phyloP scores from a whole-genome alignment of 1,284 basidiomycete species.

The Rhodotorula sp. region DNA sequence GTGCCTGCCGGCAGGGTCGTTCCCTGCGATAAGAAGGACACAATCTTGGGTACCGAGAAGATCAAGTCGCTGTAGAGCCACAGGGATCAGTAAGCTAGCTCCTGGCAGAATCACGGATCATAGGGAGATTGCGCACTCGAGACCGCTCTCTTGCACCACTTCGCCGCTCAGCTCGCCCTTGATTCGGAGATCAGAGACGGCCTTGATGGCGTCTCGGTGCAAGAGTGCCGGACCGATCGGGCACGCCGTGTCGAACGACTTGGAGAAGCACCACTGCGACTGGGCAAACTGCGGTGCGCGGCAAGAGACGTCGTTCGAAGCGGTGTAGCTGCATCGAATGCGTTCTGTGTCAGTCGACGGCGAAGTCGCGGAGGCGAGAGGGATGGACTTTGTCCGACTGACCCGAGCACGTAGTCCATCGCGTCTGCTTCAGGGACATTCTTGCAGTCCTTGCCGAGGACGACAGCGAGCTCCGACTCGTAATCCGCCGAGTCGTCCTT shows the following conservation, averaged over 20 bases:
- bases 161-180: constrained; percentile 48
- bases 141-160: constrained; percentile 48
- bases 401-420: constrained; percentile 50
- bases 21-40: constrained; percentile 47
- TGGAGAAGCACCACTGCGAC: constrained; percentile 50
- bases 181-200: constrained; percentile 45
- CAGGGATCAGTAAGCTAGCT: neutral
- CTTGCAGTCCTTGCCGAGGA: constrained; percentile 79
- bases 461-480: constrained; percentile 67
- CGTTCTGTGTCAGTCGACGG: neutral
- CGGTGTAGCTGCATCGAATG: constrained; percentile 34
- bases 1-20: constrained; percentile 42
- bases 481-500: constrained; percentile 44
- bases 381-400: neutral
- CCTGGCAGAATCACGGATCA: too few relatives aligned
- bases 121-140: constrained; percentile 41
- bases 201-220: constrained; percentile 38
- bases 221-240: constrained; percentile 47
- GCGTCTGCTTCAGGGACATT: constrained; percentile 73
- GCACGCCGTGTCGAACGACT: constrained; percentile 52
- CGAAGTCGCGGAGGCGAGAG: neutral
- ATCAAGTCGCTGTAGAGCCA: constrained; percentile 48
- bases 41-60: constrained; percentile 51
- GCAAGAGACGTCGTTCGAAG: constrained; percentile 52
- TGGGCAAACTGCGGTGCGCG: constrained; percentile 45